phyloP scores from a whole-genome alignment of 495 filamentous ascomycete genomes.

The Hypoxylon cercidicola region DNA sequence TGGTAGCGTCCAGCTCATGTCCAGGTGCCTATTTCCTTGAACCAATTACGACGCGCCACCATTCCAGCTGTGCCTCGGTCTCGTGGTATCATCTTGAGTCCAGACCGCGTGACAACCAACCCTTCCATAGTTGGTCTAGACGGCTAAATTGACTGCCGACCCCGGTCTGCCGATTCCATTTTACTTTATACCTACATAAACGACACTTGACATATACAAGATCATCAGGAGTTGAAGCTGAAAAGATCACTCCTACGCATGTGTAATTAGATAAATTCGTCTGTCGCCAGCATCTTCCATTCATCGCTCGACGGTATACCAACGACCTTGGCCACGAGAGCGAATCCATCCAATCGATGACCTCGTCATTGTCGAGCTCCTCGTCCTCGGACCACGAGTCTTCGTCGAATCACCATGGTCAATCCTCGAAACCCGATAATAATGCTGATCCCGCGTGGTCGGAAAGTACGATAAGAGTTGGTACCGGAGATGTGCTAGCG shows the following conservation, averaged over 20 bases:
- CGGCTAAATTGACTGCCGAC: constrained; percentile 33
- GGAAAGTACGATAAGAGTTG: constrained; percentile 31
- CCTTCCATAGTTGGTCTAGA: constrained; percentile 20
- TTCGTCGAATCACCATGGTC: constrained; percentile 33
- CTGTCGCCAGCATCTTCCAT: not conserved
- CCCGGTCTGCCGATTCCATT: constrained; percentile 22
- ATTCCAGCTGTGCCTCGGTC: constrained; percentile 29
- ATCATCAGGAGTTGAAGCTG: constrained; percentile 8
- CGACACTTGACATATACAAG: constrained; percentile 14
- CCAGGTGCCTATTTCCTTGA: not conserved
- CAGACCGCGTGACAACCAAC: constrained; percentile 35
- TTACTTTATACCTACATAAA: constrained; percentile 12
- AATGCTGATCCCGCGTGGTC: constrained; percentile 30
- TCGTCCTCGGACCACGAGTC: constrained; percentile 33
- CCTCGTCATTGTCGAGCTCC: constrained; percentile 45
- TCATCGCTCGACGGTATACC: not conserved
- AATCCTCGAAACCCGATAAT: constrained; percentile 18
- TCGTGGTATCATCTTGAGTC: constrained; percentile 29
- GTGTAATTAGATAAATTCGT: not conserved
- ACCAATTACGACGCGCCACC: constrained; percentile 42
- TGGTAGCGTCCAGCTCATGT: constrained; percentile 28
- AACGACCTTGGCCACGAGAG: constrained; percentile 17
- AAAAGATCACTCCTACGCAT: not conserved
- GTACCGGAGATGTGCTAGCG: constrained; percentile 20
- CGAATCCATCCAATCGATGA: constrained; percentile 37